phyloP scores from a whole-genome alignment of 2,329 filamentous ascomycete species.

The Cladosporium sp. region DNA sequence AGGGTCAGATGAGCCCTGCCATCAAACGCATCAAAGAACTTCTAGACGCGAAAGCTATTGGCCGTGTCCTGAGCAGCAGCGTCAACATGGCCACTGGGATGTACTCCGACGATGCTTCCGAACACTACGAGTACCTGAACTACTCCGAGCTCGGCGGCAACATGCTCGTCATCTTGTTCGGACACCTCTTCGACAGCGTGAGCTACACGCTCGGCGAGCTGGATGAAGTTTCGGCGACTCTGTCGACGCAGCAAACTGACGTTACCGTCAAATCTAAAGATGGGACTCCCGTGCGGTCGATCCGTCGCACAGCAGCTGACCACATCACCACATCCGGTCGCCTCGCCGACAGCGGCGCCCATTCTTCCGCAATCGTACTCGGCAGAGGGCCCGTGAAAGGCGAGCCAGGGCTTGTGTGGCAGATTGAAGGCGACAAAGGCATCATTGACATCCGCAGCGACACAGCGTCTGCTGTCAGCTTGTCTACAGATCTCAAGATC shows the following conservation, averaged over 20 bases:
- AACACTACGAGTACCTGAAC: slow-evolving; percentile 45
- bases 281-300: slow-evolving; percentile 31
- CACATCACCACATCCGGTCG: slow-evolving; percentile 38
- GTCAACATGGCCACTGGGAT: slow-evolving; percentile 29
- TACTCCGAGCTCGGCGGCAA: slow-evolving; percentile 44
- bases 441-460: slow-evolving; percentile 33
- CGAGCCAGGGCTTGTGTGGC: slow-evolving; percentile 46
- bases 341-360: slow-evolving; percentile 36
- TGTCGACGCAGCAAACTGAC: slow-evolving; percentile 45
- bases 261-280: slow-evolving; percentile 33
- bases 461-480: background rate
- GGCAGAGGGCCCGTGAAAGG: slow-evolving; percentile 48
- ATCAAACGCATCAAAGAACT: slow-evolving; percentile 41
- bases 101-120: slow-evolving; percentile 18
- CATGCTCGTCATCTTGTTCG: slow-evolving; percentile 37
- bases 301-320: slow-evolving; percentile 45
- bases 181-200: slow-evolving; percentile 45
- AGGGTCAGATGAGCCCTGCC: slow-evolving; percentile 40
- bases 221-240: slow-evolving; percentile 33
- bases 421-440: slow-evolving; percentile 45
- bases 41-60: slow-evolving; percentile 36
- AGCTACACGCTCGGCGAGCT: slow-evolving; percentile 8
- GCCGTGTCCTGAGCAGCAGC: slow-evolving; percentile 36
- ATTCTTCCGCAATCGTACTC: slow-evolving; percentile 44
- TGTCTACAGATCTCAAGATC: slow-evolving; percentile 5